Evolutionary conservation across 148 eudicot species (phyloP), one percentile per base, ranked within the genome.

Genomic region (Mesembryanthemum crystallinum): DNA sequence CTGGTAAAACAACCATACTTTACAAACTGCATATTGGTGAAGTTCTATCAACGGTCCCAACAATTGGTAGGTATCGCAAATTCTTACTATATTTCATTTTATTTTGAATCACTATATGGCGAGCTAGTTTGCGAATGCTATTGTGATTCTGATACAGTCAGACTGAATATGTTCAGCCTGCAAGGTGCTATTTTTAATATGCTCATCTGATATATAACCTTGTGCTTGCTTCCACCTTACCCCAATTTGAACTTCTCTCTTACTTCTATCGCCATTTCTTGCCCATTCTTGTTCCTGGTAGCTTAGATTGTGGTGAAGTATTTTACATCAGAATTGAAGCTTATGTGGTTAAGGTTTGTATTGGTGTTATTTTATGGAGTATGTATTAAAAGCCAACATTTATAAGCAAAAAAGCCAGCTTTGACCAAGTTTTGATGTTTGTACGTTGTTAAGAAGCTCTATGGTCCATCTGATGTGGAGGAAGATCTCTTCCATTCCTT

Each of bases 21-120:
- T 95, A 95, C 89, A 95, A 92, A 82, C 87, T 95, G 85, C 99
- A 95, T 84, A 92, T 95, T 73, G 99, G 99, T 54, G 99, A 95
- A 87, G 92, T 95, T 81, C 76, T 95, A 61, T 95, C 99, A 59
- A 95, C 99, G 33, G 99, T 95, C 84, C 99, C 99, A 70, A 95
- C 99, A 28, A 95, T 95, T 73, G 99, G 98, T 95, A 83, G 54
- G 87, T 74, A 59, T 57, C 58, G 14, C 30, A 29, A 52, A 75
- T 33, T 7, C 66, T 47, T 54, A 39, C 32, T 25, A 37, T 35
- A 69, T 71, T 29, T 64, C 6, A 6, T 35, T 35, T 35, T 35
- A 35, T 6, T 35, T 35, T n/a, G n/a, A 10, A 27, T 42, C n/a
- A 73, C 28, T n/a, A 13, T 32, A 28, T 7, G 42, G 59, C 20